Base-by-base conservation (phyloP, 768 basidiomycete genomes). In the Arthromyces matolae region DNA sequence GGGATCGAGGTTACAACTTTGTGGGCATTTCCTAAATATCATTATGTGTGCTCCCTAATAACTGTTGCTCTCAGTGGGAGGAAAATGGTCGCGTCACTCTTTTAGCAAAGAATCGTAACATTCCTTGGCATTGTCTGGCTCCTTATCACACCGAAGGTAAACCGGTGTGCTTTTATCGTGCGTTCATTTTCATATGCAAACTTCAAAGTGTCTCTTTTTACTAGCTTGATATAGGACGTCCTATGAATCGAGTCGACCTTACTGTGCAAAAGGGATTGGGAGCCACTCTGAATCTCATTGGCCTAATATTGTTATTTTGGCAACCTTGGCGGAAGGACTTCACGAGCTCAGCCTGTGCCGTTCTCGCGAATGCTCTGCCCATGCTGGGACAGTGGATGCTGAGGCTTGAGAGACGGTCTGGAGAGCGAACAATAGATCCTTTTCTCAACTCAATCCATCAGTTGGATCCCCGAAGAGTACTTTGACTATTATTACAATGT, bases 211-310 rank as follows among this genome's bases (percentile, higher is more conserved):
- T n/a, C n/a, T n/a, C n/a, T n/a, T n/a, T n/a, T n/a, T n/a, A n/a
- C n/a, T n/a, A n/a, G n/a, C n/a, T n/a, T n/a, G 25, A n/a, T 22
- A n/a, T 19, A 45, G 44, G 44, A 8, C 44, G 44, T n/a, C 44
- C 44, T 27, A 20, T 24, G 10, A 18, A 16, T 18, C 44, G 44
- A 12, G 16, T 29, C 10, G 34, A 45, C 18, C 29, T 36, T 24
- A 16, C 20, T 3, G 9, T 45, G 19, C 33, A 34, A 16, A 45
- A 25, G 8, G 44, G 44, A 13, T 8, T 45, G 14, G 32, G 35
- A 3, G 10, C 14, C 9, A 10, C 37, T 2, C 23, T 45, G 24
- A 14, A 37, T 13, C 16, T 45, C 14, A 29, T 24, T 4, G 34
- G 33, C 1, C 10, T 45, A 5, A 9, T 28, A 16, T 28, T 45